A percentile compares a stretch with the other conserved stretches of the same genome.
Evolutionary conservation across 352 stramenopile genomes (phyloP).

Genomic region (Pythium rishiriense): DNA sequence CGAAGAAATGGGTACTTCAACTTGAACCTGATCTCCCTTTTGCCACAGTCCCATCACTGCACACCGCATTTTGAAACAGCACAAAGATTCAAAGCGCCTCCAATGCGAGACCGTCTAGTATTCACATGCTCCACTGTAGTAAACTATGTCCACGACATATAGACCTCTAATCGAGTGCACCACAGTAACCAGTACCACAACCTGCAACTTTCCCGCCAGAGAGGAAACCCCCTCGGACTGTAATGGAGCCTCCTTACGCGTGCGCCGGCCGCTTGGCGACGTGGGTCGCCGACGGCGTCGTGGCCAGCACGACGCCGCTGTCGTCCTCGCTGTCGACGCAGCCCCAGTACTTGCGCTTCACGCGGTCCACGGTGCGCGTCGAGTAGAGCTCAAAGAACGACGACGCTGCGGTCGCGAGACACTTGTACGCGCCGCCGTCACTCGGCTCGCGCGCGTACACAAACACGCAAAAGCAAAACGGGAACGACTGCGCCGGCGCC

Average conservation of each 20-base stretch:
- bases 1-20: background rate
- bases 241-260: no score
- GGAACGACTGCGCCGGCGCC: conserved; percentile 78
- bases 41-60: no score
- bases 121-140: background rate
- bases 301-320: conserved; percentile 2
- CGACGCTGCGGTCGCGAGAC: conserved; percentile 58
- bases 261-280: conserved; percentile 16
- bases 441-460: conserved; percentile 44
- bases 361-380: conserved; percentile 80
- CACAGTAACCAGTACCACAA: background rate
- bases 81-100: background rate
- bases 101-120: conserved; percentile 8
- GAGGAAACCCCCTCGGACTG: background rate
- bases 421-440: conserved; percentile 34
- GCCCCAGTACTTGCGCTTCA: conserved; percentile 75
- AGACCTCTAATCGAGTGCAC: background rate
- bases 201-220: background rate
- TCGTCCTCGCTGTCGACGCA: conserved; percentile 11
- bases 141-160: background rate
- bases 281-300: conserved; percentile 19
- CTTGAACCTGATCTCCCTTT: no score
- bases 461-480: conserved; percentile 86
- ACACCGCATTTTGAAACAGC: background rate
- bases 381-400: conserved; percentile 86